Evolutionary conservation across 179 eudicot genomes (phyloP), one percentile per base, ranked within the genome.

Genomic region (Beta lomatogona): DNA sequence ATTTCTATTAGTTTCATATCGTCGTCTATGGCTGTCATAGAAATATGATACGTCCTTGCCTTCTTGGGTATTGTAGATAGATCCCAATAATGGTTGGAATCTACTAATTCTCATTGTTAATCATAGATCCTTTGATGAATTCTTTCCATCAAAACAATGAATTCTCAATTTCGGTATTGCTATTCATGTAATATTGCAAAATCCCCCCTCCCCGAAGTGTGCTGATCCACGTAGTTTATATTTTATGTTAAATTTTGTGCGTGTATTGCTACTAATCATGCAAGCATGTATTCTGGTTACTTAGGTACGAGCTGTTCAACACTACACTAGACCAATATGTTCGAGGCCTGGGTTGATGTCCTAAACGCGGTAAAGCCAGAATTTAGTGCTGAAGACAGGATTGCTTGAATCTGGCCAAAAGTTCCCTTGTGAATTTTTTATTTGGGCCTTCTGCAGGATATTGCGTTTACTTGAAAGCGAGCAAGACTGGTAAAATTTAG

Each of bases 281-380:
- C 19, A 4, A 12, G 5, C 76, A 53, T 73, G 21, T 54, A 21
- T 5, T 4, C 67, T 21, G 16, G 9, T 7, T 74, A 6, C 64
- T 15, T 16, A 74, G 77, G 64, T 74, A 74, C 16, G 77, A 74
- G 48, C 48, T 74, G 25, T 74, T 74, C 64, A 74, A 74, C 64
- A 55, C 77, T 15, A 74, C 77, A 2, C 61, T 74, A 74, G 77
- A 74, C 25, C 77, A 74, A 74, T 74, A 74, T 15, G 77, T 74
- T 31, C 77, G 77, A 55, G 77, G 77, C 77, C 60, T 74, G 48
- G 64, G 77, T 55, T 74, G 15, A 74, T 57, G 48, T 54, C 22
- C 2, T 1, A 57, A 57, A 74, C 4, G 3, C 64, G 10, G 46
- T 31, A 4, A 9, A 63, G 13, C 36, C 67, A 22, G 36, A 63